Percentiles rank a stretch among this genome's conserved stretches.
Evolutionary conservation across 2,329 filamentous ascomycete genomes (phyloP).

Genomic region (Rasamsonia emersonii): DNA sequence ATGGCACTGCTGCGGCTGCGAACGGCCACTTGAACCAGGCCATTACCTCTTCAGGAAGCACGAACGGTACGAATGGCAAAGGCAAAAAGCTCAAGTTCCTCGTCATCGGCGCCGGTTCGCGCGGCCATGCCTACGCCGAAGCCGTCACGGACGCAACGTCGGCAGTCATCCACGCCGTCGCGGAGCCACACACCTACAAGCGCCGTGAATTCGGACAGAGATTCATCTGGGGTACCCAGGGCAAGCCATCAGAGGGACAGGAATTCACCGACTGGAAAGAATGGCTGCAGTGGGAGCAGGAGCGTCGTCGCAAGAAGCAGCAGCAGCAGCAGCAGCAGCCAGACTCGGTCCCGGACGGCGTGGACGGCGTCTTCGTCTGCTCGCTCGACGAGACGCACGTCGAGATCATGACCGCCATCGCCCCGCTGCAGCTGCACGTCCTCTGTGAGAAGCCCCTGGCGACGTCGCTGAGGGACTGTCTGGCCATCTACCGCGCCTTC

Average conservation of each 20-base stretch:
- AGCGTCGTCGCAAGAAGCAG: slow-evolving; percentile 42
- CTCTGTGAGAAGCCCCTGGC: slow-evolving; percentile 95
- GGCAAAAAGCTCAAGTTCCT: slow-evolving; percentile 56
- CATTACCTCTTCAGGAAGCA: too few species aligned
- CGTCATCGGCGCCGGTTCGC: slow-evolving; percentile 73
- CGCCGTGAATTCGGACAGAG: slow-evolving; percentile 59
- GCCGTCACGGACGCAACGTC: slow-evolving; percentile 57
- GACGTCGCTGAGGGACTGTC: slow-evolving; percentile 67
- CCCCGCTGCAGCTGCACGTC: slow-evolving; percentile 63
- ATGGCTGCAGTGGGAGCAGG: slow-evolving; percentile 64
- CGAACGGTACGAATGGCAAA: slow-evolving; percentile 1
- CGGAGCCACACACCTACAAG: slow-evolving; percentile 73
- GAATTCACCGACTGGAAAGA: slow-evolving; percentile 66
- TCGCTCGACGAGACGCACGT: slow-evolving; percentile 85
- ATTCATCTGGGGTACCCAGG: slow-evolving; percentile 60
- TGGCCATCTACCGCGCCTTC: slow-evolving; percentile 52
- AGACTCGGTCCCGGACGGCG: slow-evolving; percentile 34
- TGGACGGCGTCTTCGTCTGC: slow-evolving; percentile 61
- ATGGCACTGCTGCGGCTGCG: too few species aligned
- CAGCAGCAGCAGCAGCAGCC: neutral
- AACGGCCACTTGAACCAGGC: too few species aligned
- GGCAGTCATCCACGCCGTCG: slow-evolving; percentile 66
- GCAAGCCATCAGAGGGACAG: slow-evolving; percentile 49
- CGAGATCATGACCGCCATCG: slow-evolving; percentile 67
- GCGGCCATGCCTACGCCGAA: slow-evolving; percentile 65